Percentiles rank a stretch among this genome's conserved stretches.
phyloP scores from a whole-genome alignment of 768 basidiomycete genomes.

The Boletales sp. region DNA sequence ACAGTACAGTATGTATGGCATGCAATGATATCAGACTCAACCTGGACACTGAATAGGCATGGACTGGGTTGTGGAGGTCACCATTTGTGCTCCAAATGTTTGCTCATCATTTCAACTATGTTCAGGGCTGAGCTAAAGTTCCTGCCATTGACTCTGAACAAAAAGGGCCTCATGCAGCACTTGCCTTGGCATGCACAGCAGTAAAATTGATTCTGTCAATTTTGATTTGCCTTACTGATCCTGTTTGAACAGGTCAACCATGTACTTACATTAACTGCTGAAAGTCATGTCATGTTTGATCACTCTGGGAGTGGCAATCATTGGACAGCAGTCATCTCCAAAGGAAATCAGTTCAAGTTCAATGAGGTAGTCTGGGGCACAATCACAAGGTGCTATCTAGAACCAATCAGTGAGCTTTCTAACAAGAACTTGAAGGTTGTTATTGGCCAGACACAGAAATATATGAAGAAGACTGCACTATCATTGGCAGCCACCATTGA shows the following conservation, averaged over 20 bases:
- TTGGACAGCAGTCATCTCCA: neutral
- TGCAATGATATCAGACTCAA: no score
- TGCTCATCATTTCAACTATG: slow-evolving; percentile 2
- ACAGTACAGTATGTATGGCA: no score
- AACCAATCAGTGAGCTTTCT: neutral
- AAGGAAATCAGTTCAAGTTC: neutral
- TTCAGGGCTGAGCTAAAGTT: neutral
- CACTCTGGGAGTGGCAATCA: neutral
- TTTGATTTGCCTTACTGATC: no score
- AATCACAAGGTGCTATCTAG: neutral
- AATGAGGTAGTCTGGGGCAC: neutral
- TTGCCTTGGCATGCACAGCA: neutral
- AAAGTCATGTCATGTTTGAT: neutral
- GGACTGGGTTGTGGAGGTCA: slow-evolving; percentile 2
- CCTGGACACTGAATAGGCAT: neutral
- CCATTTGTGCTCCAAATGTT: neutral
- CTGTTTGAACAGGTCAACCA: neutral
- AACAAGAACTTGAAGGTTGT: no score
- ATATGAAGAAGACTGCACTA: no score
- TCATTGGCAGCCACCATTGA: no score
- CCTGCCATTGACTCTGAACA: neutral
- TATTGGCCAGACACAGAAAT: no score
- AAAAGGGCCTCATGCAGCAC: neutral
- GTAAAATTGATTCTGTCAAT: no score
- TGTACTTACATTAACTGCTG: neutral